Evolutionary conservation across 2,329 filamentous ascomycete genomes (phyloP).

Genomic region (Tolypocladium guangdongense): DNA sequence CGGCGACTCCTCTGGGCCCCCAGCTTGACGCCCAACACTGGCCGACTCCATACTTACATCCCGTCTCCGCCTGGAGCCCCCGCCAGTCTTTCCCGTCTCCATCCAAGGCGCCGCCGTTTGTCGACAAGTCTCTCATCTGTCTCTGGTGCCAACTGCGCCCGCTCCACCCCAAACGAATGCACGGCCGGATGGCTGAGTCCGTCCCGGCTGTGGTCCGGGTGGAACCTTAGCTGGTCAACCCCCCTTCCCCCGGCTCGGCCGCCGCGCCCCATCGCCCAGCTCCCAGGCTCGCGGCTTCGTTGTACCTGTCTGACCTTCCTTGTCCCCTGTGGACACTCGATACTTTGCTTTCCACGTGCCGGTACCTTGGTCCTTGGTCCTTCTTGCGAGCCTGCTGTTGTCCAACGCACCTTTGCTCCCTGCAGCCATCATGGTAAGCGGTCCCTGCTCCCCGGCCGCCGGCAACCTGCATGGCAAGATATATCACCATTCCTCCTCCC

Average conservation of each 20-base stretch:
- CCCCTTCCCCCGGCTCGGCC: conserved; percentile 12
- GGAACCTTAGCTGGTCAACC: conserved; percentile 22
- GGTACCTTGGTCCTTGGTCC: conserved; percentile 24
- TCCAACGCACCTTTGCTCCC: conserved; percentile 26
- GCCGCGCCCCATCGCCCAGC: conserved; percentile 9
- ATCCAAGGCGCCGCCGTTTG: neutral
- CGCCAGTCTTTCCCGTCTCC: conserved; percentile 7
- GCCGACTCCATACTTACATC: conserved; percentile 14
- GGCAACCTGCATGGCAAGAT: conserved; percentile 32
- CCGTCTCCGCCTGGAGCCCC: conserved; percentile 13
- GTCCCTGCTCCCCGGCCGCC: conserved; percentile 24
- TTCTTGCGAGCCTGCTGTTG: conserved; percentile 19
- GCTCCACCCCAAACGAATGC: conserved; percentile 6
- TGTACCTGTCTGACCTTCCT: conserved; percentile 16
- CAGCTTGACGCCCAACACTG: conserved; percentile 4
- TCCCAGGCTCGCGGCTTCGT: conserved; percentile 5
- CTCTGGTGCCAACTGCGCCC: neutral
- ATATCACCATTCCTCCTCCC: conserved; percentile 28
- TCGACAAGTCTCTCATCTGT: neutral
- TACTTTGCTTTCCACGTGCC: conserved; percentile 23
- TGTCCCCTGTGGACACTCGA: conserved; percentile 22
- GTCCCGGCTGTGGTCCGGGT: conserved; percentile 22
- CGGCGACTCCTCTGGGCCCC: neutral
- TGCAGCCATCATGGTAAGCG: conserved; percentile 39
- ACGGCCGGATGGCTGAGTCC: conserved; percentile 6